A percentile compares a stretch with the other conserved stretches of the same genome.
Conservation (phyloP, 345 rosid genomes). For the Citrus sp. region DNA sequence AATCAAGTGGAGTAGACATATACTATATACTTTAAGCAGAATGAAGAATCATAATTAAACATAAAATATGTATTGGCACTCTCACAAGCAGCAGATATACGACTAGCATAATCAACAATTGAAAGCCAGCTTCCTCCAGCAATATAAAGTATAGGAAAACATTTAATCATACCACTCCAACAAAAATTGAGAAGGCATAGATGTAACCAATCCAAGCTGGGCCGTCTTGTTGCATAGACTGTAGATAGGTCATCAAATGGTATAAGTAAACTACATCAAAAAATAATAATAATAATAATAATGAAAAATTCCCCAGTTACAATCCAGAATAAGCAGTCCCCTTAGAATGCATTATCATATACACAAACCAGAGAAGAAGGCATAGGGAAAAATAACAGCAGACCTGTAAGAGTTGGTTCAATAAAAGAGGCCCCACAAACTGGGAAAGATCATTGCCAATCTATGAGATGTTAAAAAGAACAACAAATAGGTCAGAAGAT, state of each 20-base stretch:
- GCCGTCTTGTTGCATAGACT: slow-evolving; percentile 97
- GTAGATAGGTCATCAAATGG: slow-evolving; percentile 33
- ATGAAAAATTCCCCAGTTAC: not conserved
- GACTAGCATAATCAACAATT: not conserved
- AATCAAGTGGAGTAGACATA: not conserved
- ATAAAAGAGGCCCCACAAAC: slow-evolving; percentile 87
- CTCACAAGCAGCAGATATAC: not conserved
- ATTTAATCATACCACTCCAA: slow-evolving; percentile 78
- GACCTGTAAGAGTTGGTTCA: slow-evolving; percentile 87
- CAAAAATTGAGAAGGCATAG: slow-evolving; percentile 86
- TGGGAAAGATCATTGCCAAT: slow-evolving; percentile 93
- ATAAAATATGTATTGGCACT: not conserved
- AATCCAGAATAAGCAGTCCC: not conserved
- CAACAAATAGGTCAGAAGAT: slow-evolving; percentile 14
- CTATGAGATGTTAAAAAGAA: slow-evolving; percentile 31
- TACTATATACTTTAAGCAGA: not conserved
- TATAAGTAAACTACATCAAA: slow-evolving; percentile 11
- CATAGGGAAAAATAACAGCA: slow-evolving; percentile 19
- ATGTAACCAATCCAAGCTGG: slow-evolving; percentile 94
- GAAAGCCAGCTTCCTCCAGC: slow-evolving; percentile 6
- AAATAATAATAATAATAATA: not conserved
- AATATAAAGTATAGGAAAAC: slow-evolving; percentile 11
- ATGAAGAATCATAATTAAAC: not conserved
- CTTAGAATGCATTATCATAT: not conserved
- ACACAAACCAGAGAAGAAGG: not conserved